Base-by-base conservation (phyloP, 768 basidiomycete species). In the Suillus subluteus region DNA sequence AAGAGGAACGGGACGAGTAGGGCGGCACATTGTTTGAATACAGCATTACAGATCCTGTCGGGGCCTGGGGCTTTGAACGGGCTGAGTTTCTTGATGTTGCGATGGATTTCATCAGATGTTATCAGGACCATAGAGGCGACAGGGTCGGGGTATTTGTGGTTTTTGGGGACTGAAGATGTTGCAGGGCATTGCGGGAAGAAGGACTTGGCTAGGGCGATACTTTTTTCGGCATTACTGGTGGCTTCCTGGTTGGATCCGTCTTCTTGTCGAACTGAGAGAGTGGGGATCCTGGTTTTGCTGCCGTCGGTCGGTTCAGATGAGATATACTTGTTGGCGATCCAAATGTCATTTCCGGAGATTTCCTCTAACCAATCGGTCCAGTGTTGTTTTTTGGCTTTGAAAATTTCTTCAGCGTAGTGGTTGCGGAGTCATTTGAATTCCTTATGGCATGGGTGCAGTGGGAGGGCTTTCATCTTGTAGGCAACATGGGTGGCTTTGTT, bases 301-400 rank as follows among this genome's bases (percentile, higher is more conserved):
- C 44, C 44, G 0, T 46, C 21, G 0, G 44, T 9, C 0, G 21
- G 44, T 0, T 0, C 4, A 1, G 44, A 46, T 0, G 21, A 1
- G 0, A 46, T 46, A 0, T 46, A 46, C 4, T 46, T 46, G 21
- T 46, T 46, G 8, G 44, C 21, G 4, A 11, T 21, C 44, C 44
- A 46, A 0, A 46, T 46, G 0, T 46, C 9, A 3, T 46, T 46
- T 0, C 44, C 21, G 0, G 44, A 46, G 0, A 46, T 11, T 13
- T 67, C 56, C n/a, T 71, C 70, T 8, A 76, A 66, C 65, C 61
- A 62, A 12, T 62, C 40, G 0, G 6, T 5, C 73, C 73, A 75
- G 63, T 76, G 75, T n/a, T 72, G n/a, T 13, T 50, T 50, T 2
- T 50, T 50, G 6, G 48, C 6, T 6, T 26, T 23, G 23, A 50